Evolutionary conservation across 73 alveolate genomes (phyloP), one percentile per base, ranked within the genome.

Genomic region (Blepharisma stoltei): DNA sequence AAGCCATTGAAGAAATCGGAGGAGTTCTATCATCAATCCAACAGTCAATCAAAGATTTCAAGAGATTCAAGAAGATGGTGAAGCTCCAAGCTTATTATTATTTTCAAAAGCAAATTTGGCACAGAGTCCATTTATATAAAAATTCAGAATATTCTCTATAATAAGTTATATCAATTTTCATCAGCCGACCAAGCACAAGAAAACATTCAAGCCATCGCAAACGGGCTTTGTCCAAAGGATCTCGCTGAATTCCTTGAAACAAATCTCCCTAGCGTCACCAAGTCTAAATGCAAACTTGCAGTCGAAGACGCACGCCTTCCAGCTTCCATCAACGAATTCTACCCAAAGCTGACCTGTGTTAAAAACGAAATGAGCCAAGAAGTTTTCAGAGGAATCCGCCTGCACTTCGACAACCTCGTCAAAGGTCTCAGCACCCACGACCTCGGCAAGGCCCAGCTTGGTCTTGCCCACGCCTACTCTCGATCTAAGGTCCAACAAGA

Each of bases 381-480:
- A 78, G 78, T 89, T 49, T 53, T 87, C 69, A 80, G 98, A 70
- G 98, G 98, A 21, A 81, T 92, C 81, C 86, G 98, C 20, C 67
- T 70, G 69, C 98, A 92, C 83, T 80, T 92, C 83, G 54, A 78
- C 46, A 82, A 85, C 71, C 54, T 89, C 82, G 52, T 88, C 45
- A 89, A 92, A 87, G 94, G 89, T 53, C 84, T 96, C 70, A 86
- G 78, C 41, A 97, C 91, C 66, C 78, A 71, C 23, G 96, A 93
- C 78, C 9, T 91, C 48, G 83, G 85, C 54, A 86, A 86, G 55
- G 97, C 98, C 8, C 94, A 96, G 70, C 88, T 94, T n/a, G 98
- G 98, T 78, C 92, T 96, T 54, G 98, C 94, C 52, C 99, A 96
- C 73, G 84, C 92, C 46, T 96, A 90, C 89, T 90, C 98, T 69